Percentiles rank a stretch among this genome's conserved stretches.
phyloP scores from a whole-genome alignment of 176 grass and related monocot genomes.

The Raddia distichophylla region DNA sequence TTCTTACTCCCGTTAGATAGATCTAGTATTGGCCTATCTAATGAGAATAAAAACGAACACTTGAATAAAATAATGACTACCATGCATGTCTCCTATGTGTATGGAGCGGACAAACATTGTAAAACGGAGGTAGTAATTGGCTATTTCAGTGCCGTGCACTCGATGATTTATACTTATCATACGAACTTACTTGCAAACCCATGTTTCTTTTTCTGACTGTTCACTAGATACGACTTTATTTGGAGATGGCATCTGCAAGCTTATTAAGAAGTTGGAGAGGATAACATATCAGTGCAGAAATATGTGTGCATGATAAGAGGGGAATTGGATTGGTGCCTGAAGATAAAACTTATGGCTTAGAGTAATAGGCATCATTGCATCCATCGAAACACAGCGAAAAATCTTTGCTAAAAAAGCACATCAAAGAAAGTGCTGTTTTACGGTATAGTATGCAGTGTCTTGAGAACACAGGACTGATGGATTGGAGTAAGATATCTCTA shows the following conservation, averaged over 20 bases:
- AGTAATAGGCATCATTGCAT: constrained; percentile 26
- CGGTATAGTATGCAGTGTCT: constrained; percentile 13
- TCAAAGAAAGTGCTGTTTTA: constrained; percentile 19
- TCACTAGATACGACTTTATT: neutral
- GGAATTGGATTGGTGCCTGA: constrained; percentile 27
- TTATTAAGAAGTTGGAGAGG: neutral
- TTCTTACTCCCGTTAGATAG: too few species aligned
- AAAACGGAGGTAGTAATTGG: too few species aligned
- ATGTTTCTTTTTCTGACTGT: neutral
- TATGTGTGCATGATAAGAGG: constrained; percentile 35
- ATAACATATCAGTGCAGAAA: constrained; percentile 12
- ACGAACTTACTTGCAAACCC: neutral
- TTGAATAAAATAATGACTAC: too few species aligned
- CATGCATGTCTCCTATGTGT: too few species aligned
- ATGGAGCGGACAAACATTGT: too few species aligned
- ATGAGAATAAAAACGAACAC: too few species aligned
- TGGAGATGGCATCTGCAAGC: constrained; percentile 14
- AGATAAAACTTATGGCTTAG: constrained; percentile 36
- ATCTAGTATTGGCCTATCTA: too few species aligned
- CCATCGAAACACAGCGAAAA: constrained; percentile 6
- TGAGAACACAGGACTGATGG: constrained; percentile 13
- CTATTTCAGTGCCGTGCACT: neutral
- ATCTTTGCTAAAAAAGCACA: neutral
- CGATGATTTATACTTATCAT: neutral
- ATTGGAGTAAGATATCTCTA: constrained; percentile 28